phyloP scores from a whole-genome alignment of 176 grass and related monocot species.

The Hyparrhenia diplandra region DNA sequence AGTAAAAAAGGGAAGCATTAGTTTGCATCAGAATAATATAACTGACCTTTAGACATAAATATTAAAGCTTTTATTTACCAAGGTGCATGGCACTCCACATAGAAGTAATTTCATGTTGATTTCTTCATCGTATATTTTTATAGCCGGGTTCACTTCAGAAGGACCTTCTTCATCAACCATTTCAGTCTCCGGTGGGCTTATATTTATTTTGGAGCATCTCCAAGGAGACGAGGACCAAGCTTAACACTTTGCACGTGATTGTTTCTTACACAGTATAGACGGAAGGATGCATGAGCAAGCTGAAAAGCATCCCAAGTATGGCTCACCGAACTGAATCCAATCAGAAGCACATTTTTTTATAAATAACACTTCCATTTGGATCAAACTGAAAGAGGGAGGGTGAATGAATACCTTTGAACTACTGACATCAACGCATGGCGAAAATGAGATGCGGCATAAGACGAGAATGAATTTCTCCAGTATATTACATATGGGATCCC shows the following conservation, averaged over 20 bases:
- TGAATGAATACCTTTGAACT: conserved; percentile 72
- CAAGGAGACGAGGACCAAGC: conserved; percentile 74
- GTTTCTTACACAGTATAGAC: conserved; percentile 75
- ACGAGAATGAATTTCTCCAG: conserved; percentile 90
- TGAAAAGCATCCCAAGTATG: conserved; percentile 99
- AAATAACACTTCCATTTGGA: not conserved
- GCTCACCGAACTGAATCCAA: conserved; percentile 76
- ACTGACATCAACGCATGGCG: conserved; percentile 85
- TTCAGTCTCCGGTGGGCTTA: conserved; percentile 49
- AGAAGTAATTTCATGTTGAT: conserved; percentile 84
- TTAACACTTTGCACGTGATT: conserved; percentile 82
- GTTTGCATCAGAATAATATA: not conserved
- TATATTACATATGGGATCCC: conserved; percentile 98
- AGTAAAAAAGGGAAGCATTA: conserved; percentile 15
- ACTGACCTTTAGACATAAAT: conserved; percentile 4
- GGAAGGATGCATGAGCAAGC: conserved; percentile 93
- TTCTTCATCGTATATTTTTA: conserved; percentile 85
- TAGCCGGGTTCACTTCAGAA: conserved; percentile 55
- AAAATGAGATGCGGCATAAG: conserved; percentile 92
- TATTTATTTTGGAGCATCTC: conserved; percentile 93
- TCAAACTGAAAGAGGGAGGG: conserved; percentile 6
- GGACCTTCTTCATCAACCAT: conserved; percentile 53
- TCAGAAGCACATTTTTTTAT: conserved; percentile 19
- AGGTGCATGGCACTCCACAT: conserved; percentile 69
- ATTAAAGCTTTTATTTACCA: conserved; percentile 46